Percentiles rank a stretch among this genome's conserved stretches.
phyloP scores from a whole-genome alignment of 78 protist genomes.

The Blattamonas nauphoetae region DNA sequence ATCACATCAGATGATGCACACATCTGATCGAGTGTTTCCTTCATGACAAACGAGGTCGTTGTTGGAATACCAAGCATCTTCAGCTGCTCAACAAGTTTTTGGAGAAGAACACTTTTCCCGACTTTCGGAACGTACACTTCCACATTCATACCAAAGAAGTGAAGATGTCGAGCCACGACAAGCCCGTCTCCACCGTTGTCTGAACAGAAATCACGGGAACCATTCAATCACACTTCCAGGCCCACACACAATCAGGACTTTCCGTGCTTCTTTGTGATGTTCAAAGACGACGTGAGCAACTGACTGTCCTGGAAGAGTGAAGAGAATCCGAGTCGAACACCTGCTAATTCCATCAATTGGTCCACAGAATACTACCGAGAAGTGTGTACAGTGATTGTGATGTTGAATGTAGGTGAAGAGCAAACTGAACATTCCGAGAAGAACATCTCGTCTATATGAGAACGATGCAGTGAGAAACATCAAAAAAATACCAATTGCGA shows the following conservation, averaged over 20 bases:
- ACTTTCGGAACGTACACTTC: not conserved
- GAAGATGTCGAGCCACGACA: constrained; percentile 8
- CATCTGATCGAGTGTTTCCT: not conserved
- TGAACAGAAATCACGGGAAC: not conserved
- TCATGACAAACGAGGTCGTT: not conserved
- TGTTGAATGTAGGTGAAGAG: not conserved
- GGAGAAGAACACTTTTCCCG: not conserved
- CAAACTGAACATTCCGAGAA: not conserved
- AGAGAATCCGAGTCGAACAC: not conserved
- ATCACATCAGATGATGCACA: not conserved
- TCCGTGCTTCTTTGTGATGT: not conserved
- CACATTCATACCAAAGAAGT: not conserved
- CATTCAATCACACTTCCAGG: not conserved
- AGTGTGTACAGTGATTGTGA: not conserved
- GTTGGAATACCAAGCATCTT: not conserved
- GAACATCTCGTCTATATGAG: not conserved
- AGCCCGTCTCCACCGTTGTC: constrained; percentile 11
- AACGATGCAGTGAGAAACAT: not conserved
- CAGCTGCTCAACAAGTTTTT: not conserved
- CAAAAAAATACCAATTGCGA: not conserved
- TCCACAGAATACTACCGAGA: not conserved
- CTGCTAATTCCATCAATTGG: not conserved
- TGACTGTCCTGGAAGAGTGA: not conserved
- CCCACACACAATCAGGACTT: not conserved
- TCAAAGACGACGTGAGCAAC: not conserved